Evolutionary conservation across 371 early-diverging fungal genomes (phyloP).

Genomic region (Blyttiomyces sp.): DNA sequence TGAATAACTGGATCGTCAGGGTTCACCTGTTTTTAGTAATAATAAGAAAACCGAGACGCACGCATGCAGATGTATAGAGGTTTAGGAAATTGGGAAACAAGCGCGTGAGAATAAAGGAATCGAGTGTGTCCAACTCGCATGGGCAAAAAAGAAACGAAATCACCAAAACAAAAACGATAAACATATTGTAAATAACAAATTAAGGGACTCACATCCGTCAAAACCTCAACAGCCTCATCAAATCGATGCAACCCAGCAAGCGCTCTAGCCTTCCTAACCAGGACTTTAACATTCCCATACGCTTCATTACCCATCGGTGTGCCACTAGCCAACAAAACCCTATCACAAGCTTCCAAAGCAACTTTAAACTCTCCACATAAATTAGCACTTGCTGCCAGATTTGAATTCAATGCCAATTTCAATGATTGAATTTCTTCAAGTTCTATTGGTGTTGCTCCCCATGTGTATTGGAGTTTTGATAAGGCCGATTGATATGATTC

Average conservation of each 20-base stretch:
- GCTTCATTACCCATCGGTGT: too few species aligned
- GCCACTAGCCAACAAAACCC: slow-evolving; percentile 55
- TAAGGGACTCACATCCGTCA: slow-evolving; percentile 51
- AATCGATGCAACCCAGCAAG: slow-evolving; percentile 51
- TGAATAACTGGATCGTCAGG: slow-evolving; percentile 23
- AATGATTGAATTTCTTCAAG: slow-evolving; percentile 11
- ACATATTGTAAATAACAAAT: not conserved
- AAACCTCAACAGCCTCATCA: slow-evolving; percentile 47
- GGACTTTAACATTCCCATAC: slow-evolving; percentile 56
- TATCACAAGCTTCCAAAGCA: slow-evolving; percentile 45
- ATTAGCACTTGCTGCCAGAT: slow-evolving; percentile 26
- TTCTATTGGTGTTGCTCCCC: slow-evolving; percentile 28
- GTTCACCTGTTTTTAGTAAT: slow-evolving; percentile 13
- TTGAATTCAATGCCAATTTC: slow-evolving; percentile 22
- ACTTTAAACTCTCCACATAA: slow-evolving; percentile 23
- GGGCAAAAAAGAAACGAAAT: too few species aligned
- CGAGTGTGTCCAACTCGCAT: too few species aligned
- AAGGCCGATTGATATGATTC: slow-evolving; percentile 19
- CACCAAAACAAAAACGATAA: too few species aligned
- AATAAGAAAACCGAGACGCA: slow-evolving; percentile 2
- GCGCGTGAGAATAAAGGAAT: too few species aligned
- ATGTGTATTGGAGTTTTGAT: slow-evolving; percentile 17
- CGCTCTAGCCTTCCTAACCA: slow-evolving; percentile 60
- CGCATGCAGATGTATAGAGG: not conserved
- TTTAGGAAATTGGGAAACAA: too few species aligned